Conservation (phyloP, 495 filamentous ascomycete species). For the Penicillium nucicola region DNA sequence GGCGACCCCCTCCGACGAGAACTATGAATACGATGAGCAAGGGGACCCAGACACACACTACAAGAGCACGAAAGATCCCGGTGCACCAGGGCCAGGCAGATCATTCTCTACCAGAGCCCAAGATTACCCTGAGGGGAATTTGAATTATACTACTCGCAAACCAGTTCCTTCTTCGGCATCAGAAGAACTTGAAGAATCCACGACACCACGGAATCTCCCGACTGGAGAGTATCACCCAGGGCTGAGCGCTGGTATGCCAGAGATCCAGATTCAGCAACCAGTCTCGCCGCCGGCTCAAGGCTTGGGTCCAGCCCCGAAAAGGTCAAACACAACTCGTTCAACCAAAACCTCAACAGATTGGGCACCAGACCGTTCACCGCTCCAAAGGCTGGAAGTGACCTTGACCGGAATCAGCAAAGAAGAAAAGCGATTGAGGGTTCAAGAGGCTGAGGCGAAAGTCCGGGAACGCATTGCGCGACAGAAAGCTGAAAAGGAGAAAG, state of each 20-base stretch:
- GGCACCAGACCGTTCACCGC: slow-evolving; percentile 77
- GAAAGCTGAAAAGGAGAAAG: slow-evolving; percentile 15
- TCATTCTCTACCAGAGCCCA: slow-evolving; percentile 21
- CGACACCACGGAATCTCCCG: slow-evolving; percentile 21
- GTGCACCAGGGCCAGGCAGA: slow-evolving; percentile 4
- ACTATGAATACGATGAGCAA: slow-evolving; percentile 7
- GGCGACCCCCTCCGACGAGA: neutral
- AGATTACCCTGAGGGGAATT: slow-evolving; percentile 8
- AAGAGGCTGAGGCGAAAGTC: slow-evolving; percentile 67
- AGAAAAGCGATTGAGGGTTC: slow-evolving; percentile 77
- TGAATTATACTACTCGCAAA: slow-evolving; percentile 23
- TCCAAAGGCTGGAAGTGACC: slow-evolving; percentile 88
- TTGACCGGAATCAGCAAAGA: slow-evolving; percentile 88
- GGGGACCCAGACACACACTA: slow-evolving; percentile 1
- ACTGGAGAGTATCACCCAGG: slow-evolving; percentile 5
- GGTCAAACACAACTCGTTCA: slow-evolving; percentile 39
- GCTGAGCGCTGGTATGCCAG: neutral
- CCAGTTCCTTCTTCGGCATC: slow-evolving; percentile 1
- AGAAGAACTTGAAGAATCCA: slow-evolving; percentile 14
- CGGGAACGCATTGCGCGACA: slow-evolving; percentile 47
- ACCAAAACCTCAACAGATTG: slow-evolving; percentile 43
- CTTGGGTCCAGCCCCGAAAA: slow-evolving; percentile 18
- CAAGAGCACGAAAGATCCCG: neutral
- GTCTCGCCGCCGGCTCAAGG: slow-evolving; percentile 1
- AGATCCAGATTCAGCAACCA: slow-evolving; percentile 6